phyloP scores from a whole-genome alignment of 305 asterid species.

The Fraxinus baroniana region DNA sequence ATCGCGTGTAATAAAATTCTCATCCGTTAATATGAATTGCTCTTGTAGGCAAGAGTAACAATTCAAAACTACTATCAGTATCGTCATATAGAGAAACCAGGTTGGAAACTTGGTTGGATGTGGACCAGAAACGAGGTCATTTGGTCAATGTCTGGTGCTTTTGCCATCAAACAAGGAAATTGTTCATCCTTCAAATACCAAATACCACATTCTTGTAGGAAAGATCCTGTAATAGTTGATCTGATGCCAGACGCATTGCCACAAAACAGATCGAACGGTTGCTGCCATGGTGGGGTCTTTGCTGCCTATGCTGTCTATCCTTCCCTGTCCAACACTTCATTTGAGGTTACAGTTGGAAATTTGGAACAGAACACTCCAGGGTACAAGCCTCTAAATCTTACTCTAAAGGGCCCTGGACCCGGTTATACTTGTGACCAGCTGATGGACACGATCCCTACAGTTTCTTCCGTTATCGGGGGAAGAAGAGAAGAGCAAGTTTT shows the following conservation, averaged over 20 bases:
- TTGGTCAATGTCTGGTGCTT: slow-evolving; percentile 62
- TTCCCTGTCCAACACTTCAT: slow-evolving; percentile 41
- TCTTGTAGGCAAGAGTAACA: slow-evolving; percentile 57
- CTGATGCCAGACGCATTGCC: slow-evolving; percentile 39
- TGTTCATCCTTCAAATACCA: slow-evolving; percentile 47
- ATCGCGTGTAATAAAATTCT: neutral
- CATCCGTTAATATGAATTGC: neutral
- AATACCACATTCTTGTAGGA: slow-evolving; percentile 61
- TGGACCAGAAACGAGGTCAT: slow-evolving; percentile 57
- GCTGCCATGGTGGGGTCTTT: slow-evolving; percentile 61
- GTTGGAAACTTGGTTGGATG: slow-evolving; percentile 70
- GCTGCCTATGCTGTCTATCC: slow-evolving; percentile 50
- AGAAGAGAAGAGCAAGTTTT: slow-evolving; percentile 62
- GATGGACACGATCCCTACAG: slow-evolving; percentile 48
- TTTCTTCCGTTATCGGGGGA: slow-evolving; percentile 48
- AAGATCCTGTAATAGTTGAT: slow-evolving; percentile 46
- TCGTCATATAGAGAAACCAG: slow-evolving; percentile 58
- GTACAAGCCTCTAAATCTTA: slow-evolving; percentile 44
- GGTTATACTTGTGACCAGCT: slow-evolving; percentile 58
- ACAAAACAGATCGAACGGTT: slow-evolving; percentile 36
- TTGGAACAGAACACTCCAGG: slow-evolving; percentile 38
- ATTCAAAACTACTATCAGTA: slow-evolving; percentile 62
- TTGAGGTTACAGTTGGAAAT: slow-evolving; percentile 57
- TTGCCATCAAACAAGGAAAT: slow-evolving; percentile 56
- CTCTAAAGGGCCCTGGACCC: slow-evolving; percentile 61